Evolutionary conservation across 2,329 filamentous ascomycete genomes (phyloP).

Genomic region (Parastagonospora avenae): DNA sequence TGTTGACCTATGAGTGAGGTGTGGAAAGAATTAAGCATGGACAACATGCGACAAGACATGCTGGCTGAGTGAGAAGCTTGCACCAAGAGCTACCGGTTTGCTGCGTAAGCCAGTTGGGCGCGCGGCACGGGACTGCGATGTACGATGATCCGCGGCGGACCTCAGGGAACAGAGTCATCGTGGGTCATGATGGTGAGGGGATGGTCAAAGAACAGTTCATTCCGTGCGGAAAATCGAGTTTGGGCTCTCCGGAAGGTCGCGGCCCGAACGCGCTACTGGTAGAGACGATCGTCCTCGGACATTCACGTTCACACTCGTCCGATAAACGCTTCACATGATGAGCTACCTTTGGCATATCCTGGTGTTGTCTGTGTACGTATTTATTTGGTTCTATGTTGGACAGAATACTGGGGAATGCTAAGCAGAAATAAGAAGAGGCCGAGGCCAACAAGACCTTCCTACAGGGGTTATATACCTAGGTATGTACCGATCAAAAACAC

Average conservation of each 20-base stretch:
- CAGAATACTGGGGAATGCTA: background rate
- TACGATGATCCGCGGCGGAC: background rate
- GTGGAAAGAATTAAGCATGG: background rate
- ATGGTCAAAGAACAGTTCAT: no score
- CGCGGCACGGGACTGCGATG: background rate
- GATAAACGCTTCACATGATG: background rate
- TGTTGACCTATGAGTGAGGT: background rate
- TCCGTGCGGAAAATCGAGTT: no score
- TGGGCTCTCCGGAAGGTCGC: no score
- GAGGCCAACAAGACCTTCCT: no score
- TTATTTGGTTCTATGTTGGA: background rate
- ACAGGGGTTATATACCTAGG: no score
- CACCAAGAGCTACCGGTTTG: slow-evolving; percentile 4
- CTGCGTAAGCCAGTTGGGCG: background rate
- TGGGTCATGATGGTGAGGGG: no score
- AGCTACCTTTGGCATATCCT: background rate
- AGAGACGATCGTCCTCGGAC: no score
- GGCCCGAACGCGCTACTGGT: no score
- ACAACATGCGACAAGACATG: background rate
- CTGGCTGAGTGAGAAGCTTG: slow-evolving; percentile 6
- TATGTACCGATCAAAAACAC: no score
- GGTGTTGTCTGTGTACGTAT: background rate
- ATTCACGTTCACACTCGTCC: no score
- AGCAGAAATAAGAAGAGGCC: background rate
- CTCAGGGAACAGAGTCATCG: background rate